Evolutionary conservation across 768 basidiomycete genomes (phyloP), one percentile per base, ranked within the genome.

Genomic region (Termitomyces sp.): DNA sequence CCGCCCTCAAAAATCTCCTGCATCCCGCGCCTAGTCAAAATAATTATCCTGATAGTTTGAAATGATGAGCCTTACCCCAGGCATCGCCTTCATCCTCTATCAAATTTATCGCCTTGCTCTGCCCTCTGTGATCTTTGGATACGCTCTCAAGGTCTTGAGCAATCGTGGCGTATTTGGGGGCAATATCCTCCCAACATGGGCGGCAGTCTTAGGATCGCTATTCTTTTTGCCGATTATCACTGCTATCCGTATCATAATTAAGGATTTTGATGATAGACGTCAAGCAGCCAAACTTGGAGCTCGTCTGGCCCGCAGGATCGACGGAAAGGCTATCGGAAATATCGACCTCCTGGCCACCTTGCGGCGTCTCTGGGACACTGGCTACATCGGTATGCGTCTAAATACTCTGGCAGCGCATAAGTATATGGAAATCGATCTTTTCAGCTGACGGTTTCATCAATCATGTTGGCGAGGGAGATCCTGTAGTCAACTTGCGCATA

Each of bases 321-420:
- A 60, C 31, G 83, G 83, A 0, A 71, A 71, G 49, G 63, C 41
- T 52, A 65, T 75, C 9, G 81, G 81, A 42, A 83, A 81, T 58
- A 28, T 80, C 5, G 82, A 82, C 58, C 51, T 81, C 16, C 60
- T 82, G 58, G 49, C 66, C 22, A 60, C 24, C 13, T 61, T 79
- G 67, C 66, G 73, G 52, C 60, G 70, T 51, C 72, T 75, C 33
- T 76, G 74, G 54, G 67, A 69, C 3, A 63, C 64, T 41, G 84
- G 82, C 1, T 84, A 85, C 68, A 77, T 77, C 39, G 81, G 83
- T 85, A 58, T 7, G 68, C 60, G 12, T 29, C 9, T 9, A 18
- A 10, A 4, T 6, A 18, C n/a, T 36, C 41, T 22, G 15, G 28
- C 24, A 16, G 22, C 16, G 12, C 24, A 26, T 46, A 41, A 4